A percentile compares a stretch with the other conserved stretches of the same genome.
These are phyloP conservation scores for Medicago lupulina DNA, from an alignment of 306 rosid species.

Conservation along the genomic window DNA sequence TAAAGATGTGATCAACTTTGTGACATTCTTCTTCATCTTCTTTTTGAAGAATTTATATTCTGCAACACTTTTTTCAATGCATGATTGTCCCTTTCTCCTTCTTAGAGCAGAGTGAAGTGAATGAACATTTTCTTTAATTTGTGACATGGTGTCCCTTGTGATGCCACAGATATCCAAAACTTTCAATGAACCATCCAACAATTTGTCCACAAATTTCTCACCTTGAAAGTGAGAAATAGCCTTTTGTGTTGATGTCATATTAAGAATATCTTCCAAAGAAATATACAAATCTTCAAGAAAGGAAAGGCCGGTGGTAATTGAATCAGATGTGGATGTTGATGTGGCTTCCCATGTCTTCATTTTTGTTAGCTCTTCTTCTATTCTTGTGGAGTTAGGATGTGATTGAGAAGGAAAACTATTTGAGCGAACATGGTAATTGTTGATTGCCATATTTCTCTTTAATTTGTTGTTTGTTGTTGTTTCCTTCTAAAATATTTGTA, in stretches of 20 bases:
- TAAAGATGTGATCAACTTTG: conserved; percentile 45
- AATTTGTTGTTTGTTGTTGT: neutral
- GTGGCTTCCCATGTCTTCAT: conserved; percentile 55
- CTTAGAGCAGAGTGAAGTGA: conserved; percentile 67
- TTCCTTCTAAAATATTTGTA: neutral
- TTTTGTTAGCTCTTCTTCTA: conserved; percentile 62
- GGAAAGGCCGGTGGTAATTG: conserved; percentile 47
- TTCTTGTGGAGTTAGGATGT: conserved; percentile 61
- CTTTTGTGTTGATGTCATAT: conserved; percentile 62
- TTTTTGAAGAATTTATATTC: conserved; percentile 54
- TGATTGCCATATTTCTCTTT: conserved; percentile 50
- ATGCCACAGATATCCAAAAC: conserved; percentile 71
- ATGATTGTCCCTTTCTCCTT: conserved; percentile 65
- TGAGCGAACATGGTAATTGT: conserved; percentile 57
- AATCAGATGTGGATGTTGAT: conserved; percentile 47
- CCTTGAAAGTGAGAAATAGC: conserved; percentile 48
- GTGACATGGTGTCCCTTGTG: conserved; percentile 55
- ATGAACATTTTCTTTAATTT: conserved; percentile 58
- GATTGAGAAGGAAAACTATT: conserved; percentile 74
- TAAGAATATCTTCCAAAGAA: conserved; percentile 64
- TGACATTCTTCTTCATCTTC: conserved; percentile 63
- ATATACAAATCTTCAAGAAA: conserved; percentile 60
- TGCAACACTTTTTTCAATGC: conserved; percentile 46
- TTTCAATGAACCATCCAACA: conserved; percentile 66
- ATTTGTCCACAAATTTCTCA: conserved; percentile 52